Conservation (phyloP, 805 yeast species). For the Tetrapisispora pingtungensis region DNA sequence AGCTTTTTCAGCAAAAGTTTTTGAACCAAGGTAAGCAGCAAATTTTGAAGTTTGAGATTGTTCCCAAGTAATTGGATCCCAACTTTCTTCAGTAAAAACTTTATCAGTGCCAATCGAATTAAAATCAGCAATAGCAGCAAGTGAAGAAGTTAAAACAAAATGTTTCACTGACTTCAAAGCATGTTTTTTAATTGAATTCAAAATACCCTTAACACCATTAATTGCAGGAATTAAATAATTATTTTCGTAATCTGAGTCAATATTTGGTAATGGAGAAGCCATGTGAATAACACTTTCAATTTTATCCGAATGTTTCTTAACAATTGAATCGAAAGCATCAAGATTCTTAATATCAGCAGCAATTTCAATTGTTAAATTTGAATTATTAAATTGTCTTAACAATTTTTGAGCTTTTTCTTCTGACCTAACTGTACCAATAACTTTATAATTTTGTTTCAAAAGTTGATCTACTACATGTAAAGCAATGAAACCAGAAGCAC, state of each 20-base stretch:
- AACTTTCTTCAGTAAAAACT: slow-evolving; percentile 36
- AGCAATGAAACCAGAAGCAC: slow-evolving; percentile 48
- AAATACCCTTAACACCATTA: slow-evolving; percentile 40
- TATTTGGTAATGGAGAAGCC: slow-evolving; percentile 37
- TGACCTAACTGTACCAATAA: slow-evolving; percentile 44
- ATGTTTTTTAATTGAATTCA: slow-evolving; percentile 34
- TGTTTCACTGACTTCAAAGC: slow-evolving; percentile 35
- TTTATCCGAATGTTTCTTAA: slow-evolving; percentile 32
- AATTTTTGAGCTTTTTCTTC: slow-evolving; percentile 35
- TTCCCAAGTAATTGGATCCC: slow-evolving; percentile 47
- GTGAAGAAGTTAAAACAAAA: slow-evolving; percentile 47
- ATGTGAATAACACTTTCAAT: slow-evolving; percentile 40
- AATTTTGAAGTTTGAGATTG: slow-evolving; percentile 30
- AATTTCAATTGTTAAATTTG: slow-evolving; percentile 24
- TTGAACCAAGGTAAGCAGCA: slow-evolving; percentile 46
- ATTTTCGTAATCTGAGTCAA: slow-evolving; percentile 34
- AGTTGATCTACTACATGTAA: slow-evolving; percentile 37
- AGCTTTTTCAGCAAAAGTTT: slow-evolving; percentile 48
- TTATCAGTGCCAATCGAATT: slow-evolving; percentile 27
- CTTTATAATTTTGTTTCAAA: slow-evolving; percentile 31
- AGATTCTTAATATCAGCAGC: slow-evolving; percentile 28
- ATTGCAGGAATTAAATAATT: slow-evolving; percentile 45
- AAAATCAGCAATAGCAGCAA: slow-evolving; percentile 37
- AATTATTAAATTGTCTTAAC: slow-evolving; percentile 22
- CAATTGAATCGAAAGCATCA: slow-evolving; percentile 38